Base-by-base conservation (phyloP, 2,329 filamentous ascomycete genomes). In the Pseudogymnoascus sp. region DNA sequence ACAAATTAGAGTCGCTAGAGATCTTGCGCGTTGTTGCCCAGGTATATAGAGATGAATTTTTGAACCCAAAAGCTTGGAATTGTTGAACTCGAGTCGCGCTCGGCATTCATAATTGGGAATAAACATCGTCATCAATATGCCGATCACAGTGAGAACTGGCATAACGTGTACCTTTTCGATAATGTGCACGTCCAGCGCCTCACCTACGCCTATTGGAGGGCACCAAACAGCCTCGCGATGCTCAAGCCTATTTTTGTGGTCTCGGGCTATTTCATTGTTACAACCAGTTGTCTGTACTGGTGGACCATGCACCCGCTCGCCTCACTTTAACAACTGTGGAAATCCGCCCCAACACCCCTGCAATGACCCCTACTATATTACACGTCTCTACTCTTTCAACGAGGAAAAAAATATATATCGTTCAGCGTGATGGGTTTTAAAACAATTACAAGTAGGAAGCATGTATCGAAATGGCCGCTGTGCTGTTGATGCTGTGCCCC, bases 51-150 rank as follows among this genome's bases (percentile, higher is more conserved):
- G 8, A 33, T 52, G 10, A 9, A 52, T 12, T 33, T 5, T 33
- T 9, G 4, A 33, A 33, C n/a, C 27, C 45, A 52, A 52, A 52
- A 52, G 27, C 45, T 52, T 52, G 27, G 45, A 52, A 52, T 52
- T 31, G 45, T 8, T 52, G n/a, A 52, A 29, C 13, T 25, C 4
- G 45, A 52, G 6, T 10, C 45, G n/a, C 27, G 45, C 42, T 31
- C 45, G 27, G 27, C 27, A 52, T 12, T 52, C 45, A 33, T 27
- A 52, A 52, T 55, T 18, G 27, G 18, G 45, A n/a, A 15, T 29
- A 7, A 55, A 55, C 45, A 10, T 55, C n/a, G 45, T 55, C 45
- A 55, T 55, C 45, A 29, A 55, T 55, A 55, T 55, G 45, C n/a
- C 27, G 45, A 55, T 55, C 45, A 10, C 27, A 6, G 27, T 18